Evolutionary conservation across 495 filamentous ascomycete species (phyloP).

Genomic region (Rhypophila decipiens): DNA sequence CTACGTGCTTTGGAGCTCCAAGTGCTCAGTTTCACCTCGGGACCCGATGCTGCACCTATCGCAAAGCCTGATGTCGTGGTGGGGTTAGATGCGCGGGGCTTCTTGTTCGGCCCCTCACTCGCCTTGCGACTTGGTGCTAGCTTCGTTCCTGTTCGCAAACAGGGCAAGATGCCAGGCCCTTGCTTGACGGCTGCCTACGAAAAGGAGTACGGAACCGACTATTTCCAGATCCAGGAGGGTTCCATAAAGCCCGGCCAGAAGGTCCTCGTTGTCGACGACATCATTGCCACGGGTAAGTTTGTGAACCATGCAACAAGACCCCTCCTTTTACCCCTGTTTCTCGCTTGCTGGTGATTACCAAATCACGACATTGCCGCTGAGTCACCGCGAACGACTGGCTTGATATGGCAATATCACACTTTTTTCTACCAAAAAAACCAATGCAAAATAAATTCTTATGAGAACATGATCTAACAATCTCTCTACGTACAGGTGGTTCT

Average conservation of each 20-base stretch:
- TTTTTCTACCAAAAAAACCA: no score
- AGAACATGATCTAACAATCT: conserved; percentile 7
- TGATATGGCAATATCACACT: no score
- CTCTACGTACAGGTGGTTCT: conserved; percentile 63
- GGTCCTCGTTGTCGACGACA: conserved; percentile 91
- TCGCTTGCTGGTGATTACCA: conserved; percentile 1
- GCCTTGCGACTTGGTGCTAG: conserved; percentile 78
- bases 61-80: conserved; percentile 80
- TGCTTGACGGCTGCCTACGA: conserved; percentile 74
- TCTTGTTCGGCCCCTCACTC: conserved; percentile 88
- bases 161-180: conserved; percentile 91
- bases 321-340: neutral
- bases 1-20: conserved; percentile 85
- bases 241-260: conserved; percentile 80
- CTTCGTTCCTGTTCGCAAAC: conserved; percentile 93
- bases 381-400: neutral
- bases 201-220: conserved; percentile 97
- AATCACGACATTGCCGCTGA: conserved; percentile 2
- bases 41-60: conserved; percentile 4
- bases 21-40: conserved; percentile 47
- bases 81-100: conserved; percentile 89
- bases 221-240: conserved; percentile 90
- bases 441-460: no score
- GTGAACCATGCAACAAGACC: neutral
- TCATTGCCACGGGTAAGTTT: conserved; percentile 94